Base-by-base conservation (phyloP, 2,329 filamentous ascomycete species). In the Penicillium sclerotiorum region DNA sequence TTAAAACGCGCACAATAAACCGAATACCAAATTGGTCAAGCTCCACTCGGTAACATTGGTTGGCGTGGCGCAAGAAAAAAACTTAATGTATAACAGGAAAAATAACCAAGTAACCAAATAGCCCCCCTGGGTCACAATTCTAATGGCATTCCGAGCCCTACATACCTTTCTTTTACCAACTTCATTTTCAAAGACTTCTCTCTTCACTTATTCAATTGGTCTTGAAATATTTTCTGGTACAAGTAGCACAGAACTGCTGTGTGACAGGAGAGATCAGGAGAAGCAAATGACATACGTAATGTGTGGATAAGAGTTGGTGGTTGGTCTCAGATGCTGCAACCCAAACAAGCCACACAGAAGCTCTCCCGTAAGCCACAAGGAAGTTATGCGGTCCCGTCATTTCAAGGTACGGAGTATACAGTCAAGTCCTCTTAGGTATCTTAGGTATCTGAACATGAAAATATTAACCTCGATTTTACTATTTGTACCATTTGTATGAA, bases 1-100 rank as follows among this genome's bases (percentile, higher is more conserved):
- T n/a, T n/a, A n/a, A n/a, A n/a, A n/a, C 43, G 48, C 40, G 38
- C 39, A 45, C 36, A 50, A 49, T 53, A 55, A 55, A 57, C 55
- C 33, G 30, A 57, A 57, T 57, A 55, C 55, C 55, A 42, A 33
- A 32, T 52, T 42, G 21, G 52, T 47, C 27, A 36, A 43, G 41
- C 46, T 50, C 49, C 41, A 20, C 27, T 32, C 32, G 18, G 41
- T 53, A 30, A 44, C 27, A 55, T 47, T 57, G 55, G 55, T 37
- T 25, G 41, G 28, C 38, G 36, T 47, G 49, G 52, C 51, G 32
- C 23, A 45, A 38, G 39, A 41, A n/a, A n/a, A n/a, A n/a, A n/a
- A n/a, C n/a, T n/a, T n/a, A n/a, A n/a, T n/a, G n/a, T n/a, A n/a
- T 48, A 39, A 25, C 39, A 30, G 25, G 25, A 43, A 28, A 23